Conservation (phyloP, 2,329 filamentous ascomycete genomes). For the Beauveria sp. region DNA sequence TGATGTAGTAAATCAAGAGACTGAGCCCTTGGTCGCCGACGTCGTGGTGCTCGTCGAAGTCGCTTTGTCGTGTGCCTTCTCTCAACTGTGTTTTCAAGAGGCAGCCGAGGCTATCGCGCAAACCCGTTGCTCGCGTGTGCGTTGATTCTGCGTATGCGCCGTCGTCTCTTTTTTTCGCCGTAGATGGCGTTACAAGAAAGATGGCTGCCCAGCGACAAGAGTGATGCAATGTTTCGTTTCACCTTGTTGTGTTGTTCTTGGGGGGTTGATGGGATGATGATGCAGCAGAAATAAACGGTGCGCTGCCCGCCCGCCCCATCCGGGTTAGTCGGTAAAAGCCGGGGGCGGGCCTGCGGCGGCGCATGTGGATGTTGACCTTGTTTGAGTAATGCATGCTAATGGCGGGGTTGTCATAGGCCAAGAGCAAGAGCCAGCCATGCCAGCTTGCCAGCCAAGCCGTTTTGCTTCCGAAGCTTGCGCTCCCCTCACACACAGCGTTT, state of each 20-base stretch:
- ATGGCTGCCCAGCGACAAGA: too few relatives aligned
- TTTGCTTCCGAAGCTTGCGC: too few relatives aligned
- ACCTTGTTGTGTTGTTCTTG: too few relatives aligned
- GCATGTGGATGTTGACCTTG: not conserved
- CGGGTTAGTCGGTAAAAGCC: slow-evolving; percentile 18
- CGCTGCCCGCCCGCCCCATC: not conserved
- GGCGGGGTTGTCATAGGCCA: slow-evolving; percentile 27
- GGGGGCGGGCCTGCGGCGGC: slow-evolving; percentile 8
- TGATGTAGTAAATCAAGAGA: not conserved
- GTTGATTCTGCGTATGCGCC: too few relatives aligned
- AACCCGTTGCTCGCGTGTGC: too few relatives aligned
- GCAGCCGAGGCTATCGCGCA: too few relatives aligned
- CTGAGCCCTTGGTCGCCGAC: not conserved
- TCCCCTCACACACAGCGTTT: too few relatives aligned
- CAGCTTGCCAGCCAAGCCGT: too few relatives aligned
- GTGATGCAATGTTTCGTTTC: too few relatives aligned
- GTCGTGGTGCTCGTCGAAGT: not conserved
- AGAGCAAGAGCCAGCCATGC: not conserved
- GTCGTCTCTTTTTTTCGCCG: too few relatives aligned
- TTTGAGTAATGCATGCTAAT: slow-evolving; percentile 21
- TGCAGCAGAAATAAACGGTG: not conserved
- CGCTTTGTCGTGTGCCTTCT: not conserved
- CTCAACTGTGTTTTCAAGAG: too few relatives aligned
- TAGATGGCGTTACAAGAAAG: too few relatives aligned
- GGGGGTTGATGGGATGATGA: not conserved